Base-by-base conservation (phyloP, 371 early-diverging fungal genomes). In the Mortierella sp. region DNA sequence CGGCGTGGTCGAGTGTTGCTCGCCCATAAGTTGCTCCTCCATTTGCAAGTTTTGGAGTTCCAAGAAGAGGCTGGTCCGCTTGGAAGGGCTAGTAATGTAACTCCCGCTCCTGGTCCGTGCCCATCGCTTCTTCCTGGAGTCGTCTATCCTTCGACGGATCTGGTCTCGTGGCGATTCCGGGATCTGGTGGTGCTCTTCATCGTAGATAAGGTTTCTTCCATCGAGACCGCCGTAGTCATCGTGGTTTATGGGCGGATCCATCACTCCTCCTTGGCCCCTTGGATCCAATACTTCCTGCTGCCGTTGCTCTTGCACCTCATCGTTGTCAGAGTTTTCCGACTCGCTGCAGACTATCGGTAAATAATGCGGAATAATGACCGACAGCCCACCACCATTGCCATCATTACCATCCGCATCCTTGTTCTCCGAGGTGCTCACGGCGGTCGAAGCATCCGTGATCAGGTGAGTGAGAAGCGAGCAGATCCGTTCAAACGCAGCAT, bases 371-470 rank as follows among this genome's bases (percentile, higher is more conserved):
- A 68, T 68, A 19, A 73, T 21, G 26, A 74, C 45, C 31, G 60
- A 7, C 8, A 68, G 76, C 28, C 16, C 8, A 14, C n/a, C 44
- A 4, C n/a, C 45, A 9, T 31, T 42, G 19, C 26, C 19, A 68
- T 34, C n/a, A 28, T 7, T 19, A 9, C n/a, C 28, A 1, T 21
- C 24, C n/a, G 38, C 10, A 14, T 50, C 60, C 5, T 28, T 38
- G n/a, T 14, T 14, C 24, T 44, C 19, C 16, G n/a, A 42, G 44
- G 63, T 68, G 24, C 65, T 72, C 3, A 78, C 81, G 0, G 86
- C 86, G 2, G 79, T 85, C 26, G 86, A 76, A 0, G 86, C 86
- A 44, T 85, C 86, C 47, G 76, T 50, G 34, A 85, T 80, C 52
- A 85, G 78, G 38, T 79, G 77, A 1, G 71, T 79, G 7, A 85